Evolutionary conservation across 345 rosid species (phyloP), one percentile per base, ranked within the genome.

Genomic region (Clarkia xantiana): DNA sequence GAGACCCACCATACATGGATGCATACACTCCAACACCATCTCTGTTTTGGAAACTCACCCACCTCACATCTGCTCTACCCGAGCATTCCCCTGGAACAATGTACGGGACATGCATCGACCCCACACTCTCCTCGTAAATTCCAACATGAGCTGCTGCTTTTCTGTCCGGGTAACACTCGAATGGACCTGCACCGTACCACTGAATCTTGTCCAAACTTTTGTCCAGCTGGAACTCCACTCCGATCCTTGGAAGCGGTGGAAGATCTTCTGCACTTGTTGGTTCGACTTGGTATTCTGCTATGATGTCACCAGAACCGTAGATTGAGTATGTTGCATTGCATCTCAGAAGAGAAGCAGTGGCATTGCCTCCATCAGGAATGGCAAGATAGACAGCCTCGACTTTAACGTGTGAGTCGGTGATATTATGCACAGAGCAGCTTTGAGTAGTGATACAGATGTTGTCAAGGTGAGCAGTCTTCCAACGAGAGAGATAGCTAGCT

Each of bases 101-200:
- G 57, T 91, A 91, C 54, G 98, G 98, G 36, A 91, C 98, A 63
- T 91, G 94, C 96, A 91, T 65, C 52, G 69, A 81, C 11, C 65
- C 71, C 47, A 84, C 87, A 1, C 40, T 73, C 45, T 81, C 68
- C 62, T 79, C 75, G 47, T 81, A 86, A 52, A 81, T 67, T 14
- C 67, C 83, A 45, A 91, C 82, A 58, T 78, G 87, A 9, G 98
- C 94, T 45, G 98, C 93, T 12, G 96, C 77, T 73, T 91, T 86
- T 63, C 98, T 75, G 68, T 91, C 98, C 2, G 96, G 94, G 62
- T 91, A 91, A 60, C 98, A 91, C 68, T 86, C 98, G 55, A 81
- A 86, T 49, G 98, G 98, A 45, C 98, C 98, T 66, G 81, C 72
- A 47, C 98, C 98, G 51, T 86, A 91, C 93, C 96, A 91, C 47